Base-by-base conservation (phyloP, 352 stramenopile genomes). In the Globisporangium camurandrum region DNA sequence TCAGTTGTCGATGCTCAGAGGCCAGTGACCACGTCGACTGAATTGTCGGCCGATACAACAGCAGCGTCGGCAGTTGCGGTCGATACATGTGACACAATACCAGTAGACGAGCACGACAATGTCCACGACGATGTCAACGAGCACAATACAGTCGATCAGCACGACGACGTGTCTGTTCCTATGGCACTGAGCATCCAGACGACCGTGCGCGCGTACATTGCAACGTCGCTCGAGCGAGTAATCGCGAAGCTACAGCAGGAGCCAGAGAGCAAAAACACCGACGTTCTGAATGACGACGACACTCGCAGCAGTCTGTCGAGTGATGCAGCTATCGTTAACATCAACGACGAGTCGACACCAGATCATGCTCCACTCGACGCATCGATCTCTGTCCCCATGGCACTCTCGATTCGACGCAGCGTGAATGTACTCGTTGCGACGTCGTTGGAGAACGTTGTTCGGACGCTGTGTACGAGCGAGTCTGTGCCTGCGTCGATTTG, bases 391-490 rank as follows among this genome's bases (percentile, higher is more conserved):
- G 54, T 62, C 1, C 40, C 44, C 7, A 74, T 75, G 54, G 59
- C 54, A 7, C 57, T 63, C 4, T 64, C 66, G 23, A 69, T 80
- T 49, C 57, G 59, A 3, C 59, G 57, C 30, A 72, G 61, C 46
- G 69, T 80, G 14, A 60, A 68, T 30, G 61, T 54, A 7, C 74
- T 64, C 46, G 66, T 80, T 44, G 61, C 57, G 16, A 54, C 60
- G 42, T 75, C 66, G 10, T 24, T 80, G 0, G 52, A 55, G 24
- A 64, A 42, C 27, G 62, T 70, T 26, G 31, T 72, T 0, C 46
- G 64, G n/a, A 42, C 57, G 7, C 41, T 76, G 34, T 56, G 55
- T 17, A 27, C 41, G 10, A 39, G 61, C 12, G 26, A 56, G 41
- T 16, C 19, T 10, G 4, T 22, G 1, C 11, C 36, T 6, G 2